Percentiles rank a stretch among this genome's conserved stretches.
Conservation (phyloP, 192 early-diverging fungal genomes). For the Kickxella alabastrina region DNA sequence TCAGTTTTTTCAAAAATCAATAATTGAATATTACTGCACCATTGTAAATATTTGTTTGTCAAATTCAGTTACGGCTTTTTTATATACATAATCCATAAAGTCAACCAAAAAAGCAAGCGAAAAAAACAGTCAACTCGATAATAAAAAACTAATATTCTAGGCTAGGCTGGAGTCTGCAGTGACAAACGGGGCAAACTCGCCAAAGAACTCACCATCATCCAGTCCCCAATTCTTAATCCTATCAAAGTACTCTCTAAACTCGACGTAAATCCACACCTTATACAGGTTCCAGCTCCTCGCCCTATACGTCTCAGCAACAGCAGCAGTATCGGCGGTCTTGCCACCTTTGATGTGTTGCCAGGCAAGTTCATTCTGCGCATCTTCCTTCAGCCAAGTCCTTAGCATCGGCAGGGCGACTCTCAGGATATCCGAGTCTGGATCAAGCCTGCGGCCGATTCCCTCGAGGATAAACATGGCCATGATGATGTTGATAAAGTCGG, state of each 20-base stretch:
- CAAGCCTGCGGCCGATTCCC: constrained; percentile 86
- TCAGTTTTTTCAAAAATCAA: too few relatives aligned
- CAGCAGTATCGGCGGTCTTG: neutral
- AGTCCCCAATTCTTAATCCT: constrained; percentile 36
- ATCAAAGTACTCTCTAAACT: constrained; percentile 44
- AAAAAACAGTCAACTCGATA: too few relatives aligned
- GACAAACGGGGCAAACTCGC: constrained; percentile 42
- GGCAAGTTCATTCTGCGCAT: constrained; percentile 27
- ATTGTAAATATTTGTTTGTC: neutral
- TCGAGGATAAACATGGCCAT: constrained; percentile 90
- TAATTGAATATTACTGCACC: neutral
- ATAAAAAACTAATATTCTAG: too few relatives aligned
- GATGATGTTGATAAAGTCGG: constrained; percentile 92
- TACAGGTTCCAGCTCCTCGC: constrained; percentile 25
- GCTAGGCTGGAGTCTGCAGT: constrained; percentile 29
- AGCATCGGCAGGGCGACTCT: constrained; percentile 74
- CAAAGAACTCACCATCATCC: constrained; percentile 48
- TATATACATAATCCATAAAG: neutral
- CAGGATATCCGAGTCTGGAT: constrained; percentile 89
- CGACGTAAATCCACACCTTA: constrained; percentile 48
- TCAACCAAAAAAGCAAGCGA: constrained; percentile 4
- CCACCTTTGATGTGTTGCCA: too few relatives aligned
- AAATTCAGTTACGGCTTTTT: too few relatives aligned
- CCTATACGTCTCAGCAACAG: neutral
- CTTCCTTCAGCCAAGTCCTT: constrained; percentile 51